A percentile compares a stretch with the other conserved stretches of the same genome.
phyloP scores from a whole-genome alignment of 495 filamentous ascomycete genomes.

The Hyphodiscus hymeniophilus region DNA sequence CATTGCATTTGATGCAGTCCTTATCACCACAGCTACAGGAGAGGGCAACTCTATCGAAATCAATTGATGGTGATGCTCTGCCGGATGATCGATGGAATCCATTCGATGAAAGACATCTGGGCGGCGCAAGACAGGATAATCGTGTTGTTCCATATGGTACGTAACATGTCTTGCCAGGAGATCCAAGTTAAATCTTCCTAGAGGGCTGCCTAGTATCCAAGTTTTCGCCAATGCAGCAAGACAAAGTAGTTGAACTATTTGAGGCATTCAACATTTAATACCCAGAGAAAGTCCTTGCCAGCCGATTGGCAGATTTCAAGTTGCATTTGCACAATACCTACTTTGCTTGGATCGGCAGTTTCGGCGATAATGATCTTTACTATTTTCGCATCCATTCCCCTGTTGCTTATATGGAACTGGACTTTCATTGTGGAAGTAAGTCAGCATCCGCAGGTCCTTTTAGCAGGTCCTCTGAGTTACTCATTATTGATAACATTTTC shows the following conservation, averaged over 20 bases:
- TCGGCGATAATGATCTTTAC: conserved; percentile 56
- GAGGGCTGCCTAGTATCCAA: conserved; percentile 47
- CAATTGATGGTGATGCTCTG: conserved; percentile 42
- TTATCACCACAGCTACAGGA: conserved; percentile 38
- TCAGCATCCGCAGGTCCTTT: background rate
- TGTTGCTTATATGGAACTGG: conserved; percentile 65
- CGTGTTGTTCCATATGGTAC: conserved; percentile 58
- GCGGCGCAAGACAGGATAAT: conserved; percentile 71
- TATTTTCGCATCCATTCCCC: conserved; percentile 72
- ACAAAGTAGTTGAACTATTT: conserved; percentile 45
- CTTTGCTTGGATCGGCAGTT: conserved; percentile 69
- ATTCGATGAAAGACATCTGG: conserved; percentile 64
- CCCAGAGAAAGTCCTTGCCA: conserved; percentile 39
- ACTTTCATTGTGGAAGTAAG: conserved; percentile 60
- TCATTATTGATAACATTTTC: background rate
- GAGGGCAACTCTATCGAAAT: conserved; percentile 47
- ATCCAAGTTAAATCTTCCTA: too few species aligned
- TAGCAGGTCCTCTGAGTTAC: background rate
- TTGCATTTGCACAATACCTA: conserved; percentile 55
- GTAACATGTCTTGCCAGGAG: background rate
- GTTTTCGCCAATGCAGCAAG: conserved; percentile 39
- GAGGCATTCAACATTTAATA: conserved; percentile 57
- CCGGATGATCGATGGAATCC: conserved; percentile 58
- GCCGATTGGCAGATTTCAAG: conserved; percentile 43
- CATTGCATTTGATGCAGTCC: conserved; percentile 59